Base-by-base conservation (phyloP, 495 filamentous ascomycete genomes). In the Friedmanniomyces endolithicus region DNA sequence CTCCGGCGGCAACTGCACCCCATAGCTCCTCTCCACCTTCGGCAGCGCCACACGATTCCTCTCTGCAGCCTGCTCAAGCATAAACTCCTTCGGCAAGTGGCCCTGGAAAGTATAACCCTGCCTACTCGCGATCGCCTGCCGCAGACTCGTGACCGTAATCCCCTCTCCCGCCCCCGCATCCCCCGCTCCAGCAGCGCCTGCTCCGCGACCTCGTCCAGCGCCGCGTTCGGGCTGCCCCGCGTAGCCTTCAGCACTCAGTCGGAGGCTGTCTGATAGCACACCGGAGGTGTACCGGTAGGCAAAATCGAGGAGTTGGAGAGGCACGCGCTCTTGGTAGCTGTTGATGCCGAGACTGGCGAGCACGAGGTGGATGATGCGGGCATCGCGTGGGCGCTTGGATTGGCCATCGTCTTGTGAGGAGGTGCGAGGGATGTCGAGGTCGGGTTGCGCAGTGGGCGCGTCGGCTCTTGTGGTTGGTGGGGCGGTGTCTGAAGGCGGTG, bases 251-350 rank as follows among this genome's bases (percentile, higher is more conserved):
- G 77, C 75, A 8, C 75, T 71, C 17, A 85, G 76, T 60, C 80
- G 76, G 2, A 86, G 65, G 1, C 81, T 81, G 67, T 88, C 84
- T 41, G 70, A 75, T 6, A 87, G 75, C 16, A 86, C 71, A n/a
- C 76, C 71, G 0, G 77, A 75, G 6, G 78, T 79, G 69, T 82
- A 84, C 43, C 90, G 86, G 78, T 98, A 98, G 19, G 92, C 90
- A 68, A 97, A 95, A 70, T 98, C 92, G 66, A 98, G 81, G 39
- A 98, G 84, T 60, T 95, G 86, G 2, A 96, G 79, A 0, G 92
- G 90, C 1, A 98, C 89, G 56, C 92, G 88, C 64, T 88, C 87
- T 72, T 95, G 88, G 76, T 94, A 98, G 25, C 85, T 76, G 12
- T 83, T 85, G 2, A 96, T 88, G 62, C 90, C 90, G 48, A 92